Evolutionary conservation across 2,329 filamentous ascomycete species (phyloP), one percentile per base, ranked within the genome.

Genomic region (Proliferodiscus dingleyae): DNA sequence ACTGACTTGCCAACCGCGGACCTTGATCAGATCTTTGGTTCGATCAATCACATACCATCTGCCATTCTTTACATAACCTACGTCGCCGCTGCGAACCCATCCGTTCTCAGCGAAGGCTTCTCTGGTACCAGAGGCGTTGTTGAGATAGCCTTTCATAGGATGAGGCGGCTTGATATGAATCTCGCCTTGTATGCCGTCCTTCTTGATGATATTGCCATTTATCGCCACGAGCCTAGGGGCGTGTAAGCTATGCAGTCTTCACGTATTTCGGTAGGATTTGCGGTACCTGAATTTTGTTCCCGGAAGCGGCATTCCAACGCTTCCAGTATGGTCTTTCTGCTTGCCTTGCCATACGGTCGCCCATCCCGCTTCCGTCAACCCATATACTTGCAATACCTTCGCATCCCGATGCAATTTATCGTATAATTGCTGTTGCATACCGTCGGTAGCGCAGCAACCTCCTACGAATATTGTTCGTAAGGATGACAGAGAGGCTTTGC

Each of bases 281-380:
- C 22, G 18, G 11, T 41, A 46, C 30, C 26, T 41, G 11, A 49
- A 50, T 30, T 64, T 52, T 36, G 51, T 62, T 10, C 68, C 69
- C 1, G 67, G 53, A 15, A 72, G 51, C 6, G 65, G 55, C 3
- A 65, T 60, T 7, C 74, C 74, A 18, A 75, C 69, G 15, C 71
- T 72, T 22, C 65, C 70, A 8, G 66, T 63, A 13, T 63, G 55
- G 33, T 71, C 68, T 6, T 56, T 40, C 23, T 49, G 42, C 19
- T 13, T 8, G 15, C 30, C 15, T 2, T 41, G 36, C n/a, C 43
- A 41, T 15, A 18, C 37, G 9, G 44, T 47, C 9, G 30, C 24
- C 53, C 65, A 54, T 62, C 75, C 75, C 54, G 60, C 66, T 59
- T 78, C 74, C 0, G 74, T 77, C 67, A 76, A 73, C 0, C 74